These are phyloP conservation scores for Dendrothele bispora DNA, from an alignment of 768 basidiomycete species.

Conservation along the genomic window DNA sequence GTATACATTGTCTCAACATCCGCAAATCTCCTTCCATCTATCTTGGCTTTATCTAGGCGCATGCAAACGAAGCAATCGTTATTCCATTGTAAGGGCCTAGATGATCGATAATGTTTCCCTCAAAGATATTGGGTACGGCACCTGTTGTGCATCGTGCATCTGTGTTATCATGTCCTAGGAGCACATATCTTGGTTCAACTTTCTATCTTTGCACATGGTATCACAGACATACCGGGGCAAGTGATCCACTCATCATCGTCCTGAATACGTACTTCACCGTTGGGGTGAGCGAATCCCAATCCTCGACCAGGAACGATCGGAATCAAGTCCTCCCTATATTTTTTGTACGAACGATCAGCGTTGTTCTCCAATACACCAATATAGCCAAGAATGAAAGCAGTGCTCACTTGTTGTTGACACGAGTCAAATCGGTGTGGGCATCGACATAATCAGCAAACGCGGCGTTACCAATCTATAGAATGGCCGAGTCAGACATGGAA, in stretches of 20 bases:
- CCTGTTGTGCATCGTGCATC: constrained; percentile 53
- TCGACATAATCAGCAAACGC: constrained; percentile 55
- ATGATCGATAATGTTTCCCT: constrained; percentile 53
- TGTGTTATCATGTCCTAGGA: constrained; percentile 48
- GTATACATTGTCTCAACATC: too few relatives aligned
- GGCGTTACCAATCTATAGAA: constrained; percentile 51
- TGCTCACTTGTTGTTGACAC: constrained; percentile 36
- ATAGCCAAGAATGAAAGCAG: neutral
- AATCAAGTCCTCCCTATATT: constrained; percentile 41
- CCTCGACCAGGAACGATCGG: constrained; percentile 57
- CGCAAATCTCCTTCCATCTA: too few relatives aligned
- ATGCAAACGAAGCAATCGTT: too few relatives aligned
- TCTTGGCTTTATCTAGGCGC: too few relatives aligned
- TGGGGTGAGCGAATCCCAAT: constrained; percentile 50
- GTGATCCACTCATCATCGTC: constrained; percentile 33
- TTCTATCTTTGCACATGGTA: neutral
- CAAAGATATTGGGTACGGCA: constrained; percentile 54
- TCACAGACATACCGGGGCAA: constrained; percentile 31
- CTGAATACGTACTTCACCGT: constrained; percentile 56
- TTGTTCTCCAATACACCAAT: constrained; percentile 1
- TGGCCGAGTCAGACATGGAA: constrained; percentile 12
- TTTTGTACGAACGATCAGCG: constrained; percentile 25
- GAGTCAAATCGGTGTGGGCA: too few relatives aligned
- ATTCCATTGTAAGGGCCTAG: too few relatives aligned
- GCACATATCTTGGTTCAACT: constrained; percentile 28